phyloP scores from a whole-genome alignment of 129 eudicot genomes.

The Sambucus nigra region DNA sequence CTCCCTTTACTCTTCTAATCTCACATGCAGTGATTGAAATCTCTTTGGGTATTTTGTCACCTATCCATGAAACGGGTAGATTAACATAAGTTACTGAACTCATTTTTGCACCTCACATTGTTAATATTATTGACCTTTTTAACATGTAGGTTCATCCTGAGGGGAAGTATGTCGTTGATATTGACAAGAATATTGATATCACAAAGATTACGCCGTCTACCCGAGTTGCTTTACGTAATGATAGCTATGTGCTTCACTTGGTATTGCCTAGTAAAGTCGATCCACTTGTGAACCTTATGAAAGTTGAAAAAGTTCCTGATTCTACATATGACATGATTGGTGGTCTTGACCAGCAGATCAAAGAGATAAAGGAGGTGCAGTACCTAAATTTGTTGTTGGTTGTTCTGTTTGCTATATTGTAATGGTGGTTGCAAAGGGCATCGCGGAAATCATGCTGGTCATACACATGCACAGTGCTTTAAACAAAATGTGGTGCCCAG shows the following conservation, averaged over 20 bases:
- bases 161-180: slow-evolving; percentile 34
- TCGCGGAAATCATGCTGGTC: too few relatives aligned
- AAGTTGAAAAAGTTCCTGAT: slow-evolving; percentile 42
- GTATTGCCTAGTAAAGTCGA: slow-evolving; percentile 39
- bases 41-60: too few relatives aligned
- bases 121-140: background rate
- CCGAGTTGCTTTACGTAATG: slow-evolving; percentile 35
- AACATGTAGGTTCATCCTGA: slow-evolving; percentile 26
- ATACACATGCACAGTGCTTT: too few relatives aligned
- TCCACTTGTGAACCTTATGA: slow-evolving; percentile 39
- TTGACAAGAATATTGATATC: slow-evolving; percentile 36
- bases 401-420: background rate
- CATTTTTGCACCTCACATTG: background rate
- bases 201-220: slow-evolving; percentile 37
- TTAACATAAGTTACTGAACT: background rate
- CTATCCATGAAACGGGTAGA: too few relatives aligned
- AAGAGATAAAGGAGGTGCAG: slow-evolving; percentile 36
- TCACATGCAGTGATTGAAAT: too few relatives aligned
- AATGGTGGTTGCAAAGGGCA: too few relatives aligned
- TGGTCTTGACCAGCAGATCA: slow-evolving; percentile 38
- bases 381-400: background rate
- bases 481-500: background rate
- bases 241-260: slow-evolving; percentile 28
- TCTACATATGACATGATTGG: slow-evolving; percentile 42
- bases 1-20: too few relatives aligned